These are phyloP conservation scores for Candida dajiaensis DNA, from an alignment of 805 yeast species.

Conservation along the genomic window DNA sequence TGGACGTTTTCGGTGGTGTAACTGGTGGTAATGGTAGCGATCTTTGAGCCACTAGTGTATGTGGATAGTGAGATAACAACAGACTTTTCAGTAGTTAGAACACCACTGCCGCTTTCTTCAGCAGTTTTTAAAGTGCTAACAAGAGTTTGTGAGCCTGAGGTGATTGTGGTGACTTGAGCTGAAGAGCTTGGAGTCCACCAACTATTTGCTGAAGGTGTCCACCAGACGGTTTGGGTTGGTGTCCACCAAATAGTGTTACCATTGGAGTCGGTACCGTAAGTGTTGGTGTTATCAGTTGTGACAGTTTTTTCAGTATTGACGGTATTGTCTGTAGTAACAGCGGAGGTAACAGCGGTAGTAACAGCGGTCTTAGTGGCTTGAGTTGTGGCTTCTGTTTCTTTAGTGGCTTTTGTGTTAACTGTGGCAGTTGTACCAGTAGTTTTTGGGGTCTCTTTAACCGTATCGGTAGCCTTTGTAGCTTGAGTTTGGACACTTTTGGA, in stretches of 20 bases:
- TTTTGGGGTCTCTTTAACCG: not conserved
- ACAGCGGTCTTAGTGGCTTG: not conserved
- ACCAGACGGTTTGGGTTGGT: constrained; percentile 1
- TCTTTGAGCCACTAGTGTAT: not conserved
- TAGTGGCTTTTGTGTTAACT: not conserved
- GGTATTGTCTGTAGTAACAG: not conserved
- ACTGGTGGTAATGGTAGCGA: not conserved
- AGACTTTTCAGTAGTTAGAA: not conserved
- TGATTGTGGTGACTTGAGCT: not conserved
- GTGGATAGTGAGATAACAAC: not conserved
- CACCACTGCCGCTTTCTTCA: not conserved
- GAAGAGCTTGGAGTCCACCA: constrained; percentile 3
- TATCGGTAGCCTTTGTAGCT: not conserved
- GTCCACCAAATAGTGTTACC: constrained; percentile 3
- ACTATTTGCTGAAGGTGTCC: not conserved
- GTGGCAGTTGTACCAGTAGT: constrained; percentile 1
- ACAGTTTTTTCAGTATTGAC: not conserved
- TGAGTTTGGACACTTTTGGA: not conserved
- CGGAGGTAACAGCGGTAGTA: not conserved
- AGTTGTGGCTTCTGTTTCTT: not conserved
- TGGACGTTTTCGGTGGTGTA: constrained; percentile 1
- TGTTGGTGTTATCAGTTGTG: not conserved
- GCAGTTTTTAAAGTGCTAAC: not conserved
- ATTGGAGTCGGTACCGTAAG: not conserved
- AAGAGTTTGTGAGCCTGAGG: not conserved